Evolutionary conservation across 2,329 filamentous ascomycete genomes (phyloP), one percentile per base, ranked within the genome.

Genomic region (Fusarium austroafricanum): DNA sequence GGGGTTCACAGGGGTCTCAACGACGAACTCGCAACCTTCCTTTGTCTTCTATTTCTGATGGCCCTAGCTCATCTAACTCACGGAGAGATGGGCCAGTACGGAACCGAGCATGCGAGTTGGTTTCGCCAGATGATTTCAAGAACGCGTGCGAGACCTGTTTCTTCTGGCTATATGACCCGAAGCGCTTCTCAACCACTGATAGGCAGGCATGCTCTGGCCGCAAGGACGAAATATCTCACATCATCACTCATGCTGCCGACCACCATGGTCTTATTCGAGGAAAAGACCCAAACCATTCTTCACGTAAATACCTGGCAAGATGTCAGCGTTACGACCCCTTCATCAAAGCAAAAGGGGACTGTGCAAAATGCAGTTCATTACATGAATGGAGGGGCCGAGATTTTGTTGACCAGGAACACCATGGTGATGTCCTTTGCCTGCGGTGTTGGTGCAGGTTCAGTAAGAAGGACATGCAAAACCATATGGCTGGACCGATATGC

Each of bases 211-310:
- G 66, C 40, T 50, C 26, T 39, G 50, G 53, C 26, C 66, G 49
- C 14, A 69, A 69, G 50, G 39, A 49, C 35, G 71, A 70, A 47
- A 56, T 72, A 20, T 68, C 68, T n/a, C 71, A 73, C 37, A 68
- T 72, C 11, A 40, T 73, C 29, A 50, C 71, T 18, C 70, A 71
- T 28, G 56, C 55, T 8, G 10, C 39, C n/a, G 56, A 68, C n/a
- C 71, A 73, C 23, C 71, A 73, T 40, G 71, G 71, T 5, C 56
- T 73, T 20, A 58, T 73, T 26, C 65, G 71, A 35, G 71, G 63
- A 12, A 50, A 1, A 10, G 67, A 73, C 39, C 51, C 60, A 10
- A 57, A 58, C 10, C 40, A 71, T 33, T 2, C 23, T 21, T 18
- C 51, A 29, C 71, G 71, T 21, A 61, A 51, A 33, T 73, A 68